Conservation (phyloP, 352 stramenopile species). For the Phytophthora constricta region DNA sequence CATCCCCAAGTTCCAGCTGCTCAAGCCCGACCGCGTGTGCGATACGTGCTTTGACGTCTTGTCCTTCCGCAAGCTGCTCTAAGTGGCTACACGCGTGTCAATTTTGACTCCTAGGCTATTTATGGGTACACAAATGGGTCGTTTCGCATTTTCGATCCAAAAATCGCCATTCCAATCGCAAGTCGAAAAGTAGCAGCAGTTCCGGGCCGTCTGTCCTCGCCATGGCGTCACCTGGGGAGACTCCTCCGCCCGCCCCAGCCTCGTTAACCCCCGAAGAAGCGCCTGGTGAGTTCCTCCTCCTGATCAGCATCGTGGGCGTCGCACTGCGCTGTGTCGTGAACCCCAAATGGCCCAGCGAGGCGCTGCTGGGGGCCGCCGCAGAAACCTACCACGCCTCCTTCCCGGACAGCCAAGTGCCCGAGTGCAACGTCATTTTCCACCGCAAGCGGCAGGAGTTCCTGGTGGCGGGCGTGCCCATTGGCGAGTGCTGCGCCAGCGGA, state of each 20-base stretch:
- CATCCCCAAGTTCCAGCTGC: constrained; percentile 84
- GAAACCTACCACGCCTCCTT: constrained; percentile 68
- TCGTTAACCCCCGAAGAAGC: constrained; percentile 20
- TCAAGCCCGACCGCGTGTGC: constrained; percentile 78
- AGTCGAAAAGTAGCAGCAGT: background rate
- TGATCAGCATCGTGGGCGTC: constrained; percentile 56
- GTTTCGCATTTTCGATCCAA: background rate
- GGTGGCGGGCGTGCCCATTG: constrained; percentile 54
- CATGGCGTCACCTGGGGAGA: constrained; percentile 21
- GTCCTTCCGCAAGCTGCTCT: constrained; percentile 83
- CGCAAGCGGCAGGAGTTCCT: constrained; percentile 60
- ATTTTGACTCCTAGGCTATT: background rate
- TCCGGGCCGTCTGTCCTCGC: background rate
- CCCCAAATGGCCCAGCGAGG: constrained; percentile 70
- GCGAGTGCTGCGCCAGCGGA: constrained; percentile 50
- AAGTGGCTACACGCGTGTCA: constrained; percentile 33
- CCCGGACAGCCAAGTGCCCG: constrained; percentile 70
- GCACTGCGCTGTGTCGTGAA: constrained; percentile 65
- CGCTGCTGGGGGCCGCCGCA: constrained; percentile 65
- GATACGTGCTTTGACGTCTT: constrained; percentile 87
- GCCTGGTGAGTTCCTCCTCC: constrained; percentile 22
- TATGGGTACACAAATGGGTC: constrained; percentile 1
- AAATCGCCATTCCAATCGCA: background rate
- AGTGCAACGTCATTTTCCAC: constrained; percentile 82
- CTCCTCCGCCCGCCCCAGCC: constrained; percentile 13